A percentile compares a stretch with the other conserved stretches of the same genome.
phyloP scores from a whole-genome alignment of 352 stramenopile genomes.

The Phytophthora cactorum region DNA sequence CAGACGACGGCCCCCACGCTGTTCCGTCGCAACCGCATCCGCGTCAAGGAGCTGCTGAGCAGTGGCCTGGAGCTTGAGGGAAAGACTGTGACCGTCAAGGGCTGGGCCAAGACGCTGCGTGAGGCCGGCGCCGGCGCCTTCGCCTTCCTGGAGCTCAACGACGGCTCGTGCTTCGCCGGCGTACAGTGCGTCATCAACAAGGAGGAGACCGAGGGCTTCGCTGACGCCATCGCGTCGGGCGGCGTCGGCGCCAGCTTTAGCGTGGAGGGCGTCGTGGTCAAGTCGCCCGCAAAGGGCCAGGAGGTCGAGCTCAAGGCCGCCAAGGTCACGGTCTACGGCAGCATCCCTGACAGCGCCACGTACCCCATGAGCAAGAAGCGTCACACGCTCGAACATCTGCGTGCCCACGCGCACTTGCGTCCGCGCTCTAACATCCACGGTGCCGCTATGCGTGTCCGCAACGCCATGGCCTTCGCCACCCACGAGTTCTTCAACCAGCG shows the following conservation, averaged over 20 bases:
- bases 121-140: constrained; percentile 90
- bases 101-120: constrained; percentile 94
- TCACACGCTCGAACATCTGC: constrained; percentile 94
- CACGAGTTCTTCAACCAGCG: constrained; percentile 94
- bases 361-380: constrained; percentile 96
- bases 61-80: constrained; percentile 71
- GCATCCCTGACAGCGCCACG: constrained; percentile 81
- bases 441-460: constrained; percentile 92
- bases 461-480: constrained; percentile 93
- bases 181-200: constrained; percentile 91
- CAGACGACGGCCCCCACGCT: constrained; percentile 59
- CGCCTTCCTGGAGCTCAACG: constrained; percentile 95
- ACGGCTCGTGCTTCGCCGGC: constrained; percentile 90
- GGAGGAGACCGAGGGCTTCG: constrained; percentile 82
- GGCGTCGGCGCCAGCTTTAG: constrained; percentile 88
- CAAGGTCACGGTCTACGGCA: constrained; percentile 86
- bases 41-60: constrained; percentile 84
- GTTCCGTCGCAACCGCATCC: constrained; percentile 84
- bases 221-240: constrained; percentile 73
- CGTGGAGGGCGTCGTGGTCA: constrained; percentile 87
- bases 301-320: constrained; percentile 92
- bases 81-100: constrained; percentile 92
- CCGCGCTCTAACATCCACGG: constrained; percentile 92
- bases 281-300: constrained; percentile 91
- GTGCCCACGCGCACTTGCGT: constrained; percentile 93